A percentile compares a stretch with the other conserved stretches of the same genome.
Evolutionary conservation across 495 filamentous ascomycete species (phyloP).

Genomic region (Xylaria bambusicola): DNA sequence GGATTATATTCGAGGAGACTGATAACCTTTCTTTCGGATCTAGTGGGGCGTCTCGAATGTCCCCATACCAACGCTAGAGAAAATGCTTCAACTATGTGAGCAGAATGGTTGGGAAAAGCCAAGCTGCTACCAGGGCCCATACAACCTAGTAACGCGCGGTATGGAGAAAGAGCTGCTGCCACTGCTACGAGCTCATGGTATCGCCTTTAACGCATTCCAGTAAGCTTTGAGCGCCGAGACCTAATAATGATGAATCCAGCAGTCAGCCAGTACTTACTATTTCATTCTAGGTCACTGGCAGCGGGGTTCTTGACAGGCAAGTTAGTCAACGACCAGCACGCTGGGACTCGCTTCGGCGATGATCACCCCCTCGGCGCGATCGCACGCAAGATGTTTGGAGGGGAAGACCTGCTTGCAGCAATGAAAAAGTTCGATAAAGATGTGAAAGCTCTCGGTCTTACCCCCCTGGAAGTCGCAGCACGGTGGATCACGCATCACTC

Average conservation of each 20-base stretch:
- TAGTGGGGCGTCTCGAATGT: slow-evolving; percentile 48
- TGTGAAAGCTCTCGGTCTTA: slow-evolving; percentile 43
- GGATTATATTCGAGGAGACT: too few relatives aligned
- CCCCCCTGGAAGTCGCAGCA: slow-evolving; percentile 54
- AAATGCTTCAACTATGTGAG: slow-evolving; percentile 41
- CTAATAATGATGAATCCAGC: too few relatives aligned
- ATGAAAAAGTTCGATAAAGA: slow-evolving; percentile 50
- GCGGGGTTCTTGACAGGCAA: slow-evolving; percentile 53
- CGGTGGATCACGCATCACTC: slow-evolving; percentile 60
- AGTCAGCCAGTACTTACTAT: too few relatives aligned
- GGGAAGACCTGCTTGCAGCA: slow-evolving; percentile 37
- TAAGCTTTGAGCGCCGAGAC: neutral
- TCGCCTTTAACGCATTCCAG: slow-evolving; percentile 53
- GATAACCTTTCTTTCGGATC: too few relatives aligned
- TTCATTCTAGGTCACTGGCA: slow-evolving; percentile 38
- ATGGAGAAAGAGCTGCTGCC: slow-evolving; percentile 43
- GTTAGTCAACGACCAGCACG: slow-evolving; percentile 22
- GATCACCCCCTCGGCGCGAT: slow-evolving; percentile 31
- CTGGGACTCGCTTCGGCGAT: slow-evolving; percentile 45
- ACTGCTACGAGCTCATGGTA: slow-evolving; percentile 48
- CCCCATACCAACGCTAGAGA: slow-evolving; percentile 28
- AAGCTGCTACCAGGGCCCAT: slow-evolving; percentile 45
- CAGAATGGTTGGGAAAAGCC: slow-evolving; percentile 42
- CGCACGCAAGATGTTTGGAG: slow-evolving; percentile 48
- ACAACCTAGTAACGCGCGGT: slow-evolving; percentile 42